Evolutionary conservation across 345 rosid species (phyloP).

Genomic region (Pistacia integerrima): DNA sequence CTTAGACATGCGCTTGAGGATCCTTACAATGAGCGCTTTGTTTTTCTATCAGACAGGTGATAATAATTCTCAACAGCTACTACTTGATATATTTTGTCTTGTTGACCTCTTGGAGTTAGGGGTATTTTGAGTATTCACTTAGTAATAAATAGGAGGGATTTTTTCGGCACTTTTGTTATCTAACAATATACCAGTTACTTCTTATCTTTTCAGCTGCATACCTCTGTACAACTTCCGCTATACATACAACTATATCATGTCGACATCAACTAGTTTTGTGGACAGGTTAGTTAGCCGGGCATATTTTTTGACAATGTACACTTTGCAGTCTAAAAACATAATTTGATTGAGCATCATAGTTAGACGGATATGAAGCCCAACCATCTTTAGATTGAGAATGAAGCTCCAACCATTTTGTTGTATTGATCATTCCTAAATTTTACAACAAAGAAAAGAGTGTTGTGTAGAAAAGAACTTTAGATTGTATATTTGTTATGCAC

Average conservation of each 20-base stretch:
- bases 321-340: no score
- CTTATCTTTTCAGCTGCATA: conserved; percentile 84
- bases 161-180: conserved; percentile 20
- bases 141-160: not conserved
- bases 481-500: not conserved
- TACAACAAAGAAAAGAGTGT: not conserved
- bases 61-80: conserved; percentile 11
- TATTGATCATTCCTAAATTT: not conserved
- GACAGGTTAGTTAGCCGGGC: conserved; percentile 71
- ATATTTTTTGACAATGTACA: not conserved
- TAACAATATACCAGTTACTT: conserved; percentile 38
- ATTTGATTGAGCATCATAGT: no score
- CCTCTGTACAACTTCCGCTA: conserved; percentile 95
- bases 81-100: not conserved
- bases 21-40: conserved; percentile 74
- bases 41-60: conserved; percentile 97
- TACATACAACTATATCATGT: conserved; percentile 86
- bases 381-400: no score
- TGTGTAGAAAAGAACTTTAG: not conserved
- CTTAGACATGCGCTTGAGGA: conserved; percentile 88
- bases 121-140: not conserved
- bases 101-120: not conserved
- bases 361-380: no score
- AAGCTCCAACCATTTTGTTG: no score
- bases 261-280: conserved; percentile 84